These are phyloP conservation scores for Magnolia changhungtana DNA, from an alignment of 164 flowering plant genomes.

Conservation along the genomic window DNA sequence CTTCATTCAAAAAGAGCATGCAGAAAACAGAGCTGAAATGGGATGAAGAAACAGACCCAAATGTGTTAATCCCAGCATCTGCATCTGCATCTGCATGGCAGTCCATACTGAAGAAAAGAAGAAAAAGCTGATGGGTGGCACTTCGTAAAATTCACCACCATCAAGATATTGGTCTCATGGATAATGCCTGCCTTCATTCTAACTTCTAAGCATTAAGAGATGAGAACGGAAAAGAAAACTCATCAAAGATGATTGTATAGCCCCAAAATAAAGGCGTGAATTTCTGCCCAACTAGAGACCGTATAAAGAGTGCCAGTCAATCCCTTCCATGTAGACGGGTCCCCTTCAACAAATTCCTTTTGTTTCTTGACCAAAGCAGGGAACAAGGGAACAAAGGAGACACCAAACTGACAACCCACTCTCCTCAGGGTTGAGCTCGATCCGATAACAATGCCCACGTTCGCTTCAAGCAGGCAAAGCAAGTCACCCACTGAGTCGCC, in stretches of 20 bases:
- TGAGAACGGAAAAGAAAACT: background rate
- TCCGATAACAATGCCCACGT: constrained; percentile 34
- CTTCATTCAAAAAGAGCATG: background rate
- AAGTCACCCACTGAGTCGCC: constrained; percentile 37
- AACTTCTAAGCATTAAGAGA: background rate
- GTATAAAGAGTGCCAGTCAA: constrained; percentile 33
- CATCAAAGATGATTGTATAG: background rate
- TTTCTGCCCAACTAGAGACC: constrained; percentile 34
- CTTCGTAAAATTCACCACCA: constrained; percentile 11
- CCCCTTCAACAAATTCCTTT: constrained; percentile 17
- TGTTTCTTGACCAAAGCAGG: constrained; percentile 35
- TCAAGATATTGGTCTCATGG: background rate
- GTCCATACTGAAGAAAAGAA: background rate
- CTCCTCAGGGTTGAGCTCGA: constrained; percentile 32
- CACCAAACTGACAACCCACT: constrained; percentile 28
- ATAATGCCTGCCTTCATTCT: background rate
- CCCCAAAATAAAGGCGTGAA: constrained; percentile 37
- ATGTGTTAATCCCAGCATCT: background rate
- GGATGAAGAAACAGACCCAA: background rate
- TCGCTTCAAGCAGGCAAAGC: constrained; percentile 38
- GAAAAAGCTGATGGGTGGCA: background rate
- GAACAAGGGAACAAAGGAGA: constrained; percentile 32
- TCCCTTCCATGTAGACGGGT: constrained; percentile 22
- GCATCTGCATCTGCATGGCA: constrained; percentile 2
- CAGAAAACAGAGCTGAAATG: background rate